A percentile compares a stretch with the other conserved stretches of the same genome.
Evolutionary conservation across 345 rosid genomes (phyloP).

Genomic region (Boechera divaricarpa): DNA sequence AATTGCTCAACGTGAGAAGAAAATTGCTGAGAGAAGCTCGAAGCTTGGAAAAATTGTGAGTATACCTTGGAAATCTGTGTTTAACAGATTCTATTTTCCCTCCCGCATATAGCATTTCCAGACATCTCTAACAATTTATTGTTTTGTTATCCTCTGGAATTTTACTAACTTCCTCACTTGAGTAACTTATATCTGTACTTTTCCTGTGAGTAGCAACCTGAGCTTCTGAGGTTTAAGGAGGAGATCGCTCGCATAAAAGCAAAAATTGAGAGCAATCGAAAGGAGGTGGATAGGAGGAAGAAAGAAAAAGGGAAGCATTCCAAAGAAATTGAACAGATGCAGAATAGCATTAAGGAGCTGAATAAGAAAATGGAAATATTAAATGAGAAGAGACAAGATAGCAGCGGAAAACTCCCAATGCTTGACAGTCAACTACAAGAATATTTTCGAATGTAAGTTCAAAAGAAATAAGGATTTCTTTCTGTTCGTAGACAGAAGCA

Average conservation of each 20-base stretch:
- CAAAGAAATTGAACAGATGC: conserved; percentile 65
- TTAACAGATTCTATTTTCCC: conserved; percentile 10
- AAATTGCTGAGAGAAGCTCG: conserved; percentile 72
- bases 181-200: conserved; percentile 21
- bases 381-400: conserved; percentile 80
- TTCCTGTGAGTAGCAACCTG: conserved; percentile 72
- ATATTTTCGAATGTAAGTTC: conserved; percentile 87
- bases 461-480: conserved; percentile 14
- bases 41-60: conserved; percentile 82
- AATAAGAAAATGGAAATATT: conserved; percentile 69
- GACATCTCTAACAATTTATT: conserved; percentile 6
- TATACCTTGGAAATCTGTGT: conserved; percentile 27
- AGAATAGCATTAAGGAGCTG: conserved; percentile 73
- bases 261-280: conserved; percentile 78
- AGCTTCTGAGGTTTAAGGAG: conserved; percentile 85
- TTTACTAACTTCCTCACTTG: conserved; percentile 28
- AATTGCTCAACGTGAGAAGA: conserved; percentile 74
- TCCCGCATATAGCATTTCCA: conserved; percentile 2
- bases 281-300: conserved; percentile 79
- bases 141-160: neutral
- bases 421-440: conserved; percentile 79
- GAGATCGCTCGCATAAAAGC: conserved; percentile 80
- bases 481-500: conserved; percentile 17
- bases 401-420: conserved; percentile 76
- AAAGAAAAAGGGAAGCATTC: conserved; percentile 78